phyloP scores from a whole-genome alignment of 306 rosid genomes.

The Boehmeria nivea region DNA sequence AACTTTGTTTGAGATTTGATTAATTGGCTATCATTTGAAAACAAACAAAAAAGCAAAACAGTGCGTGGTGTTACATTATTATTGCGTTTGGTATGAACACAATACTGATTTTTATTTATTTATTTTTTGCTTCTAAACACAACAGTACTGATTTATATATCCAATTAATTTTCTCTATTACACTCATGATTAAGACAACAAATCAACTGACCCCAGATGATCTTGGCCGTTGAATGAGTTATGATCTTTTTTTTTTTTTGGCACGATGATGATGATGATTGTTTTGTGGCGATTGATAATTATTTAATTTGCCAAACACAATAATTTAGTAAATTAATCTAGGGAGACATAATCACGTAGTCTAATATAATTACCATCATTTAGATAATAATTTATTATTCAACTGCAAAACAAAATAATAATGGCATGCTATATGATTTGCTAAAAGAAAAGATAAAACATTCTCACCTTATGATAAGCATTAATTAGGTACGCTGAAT shows the following conservation, averaged over 20 bases:
- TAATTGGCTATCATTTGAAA: slow-evolving; percentile 27
- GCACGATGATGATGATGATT: background rate
- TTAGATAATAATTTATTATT: slow-evolving; percentile 15
- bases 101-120: background rate
- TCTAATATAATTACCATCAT: slow-evolving; percentile 4
- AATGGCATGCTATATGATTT: background rate
- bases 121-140: background rate
- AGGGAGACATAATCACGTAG: slow-evolving; percentile 11
- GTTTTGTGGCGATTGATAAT: background rate
- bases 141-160: too few relatives aligned
- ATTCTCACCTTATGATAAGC: background rate
- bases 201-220: slow-evolving; percentile 32
- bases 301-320: slow-evolving; percentile 12
- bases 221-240: slow-evolving; percentile 25
- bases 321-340: background rate
- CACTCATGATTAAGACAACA: slow-evolving; percentile 23
- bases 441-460: background rate
- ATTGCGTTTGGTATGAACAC: slow-evolving; percentile 30
- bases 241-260: background rate
- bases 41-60: slow-evolving; percentile 28
- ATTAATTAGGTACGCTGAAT: slow-evolving; percentile 8
- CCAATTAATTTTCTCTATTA: too few relatives aligned
- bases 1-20: background rate
- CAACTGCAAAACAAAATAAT: background rate
- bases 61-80: slow-evolving; percentile 35